Conservation (phyloP, 768 basidiomycete species). For the Solioccasus polychromus region DNA sequence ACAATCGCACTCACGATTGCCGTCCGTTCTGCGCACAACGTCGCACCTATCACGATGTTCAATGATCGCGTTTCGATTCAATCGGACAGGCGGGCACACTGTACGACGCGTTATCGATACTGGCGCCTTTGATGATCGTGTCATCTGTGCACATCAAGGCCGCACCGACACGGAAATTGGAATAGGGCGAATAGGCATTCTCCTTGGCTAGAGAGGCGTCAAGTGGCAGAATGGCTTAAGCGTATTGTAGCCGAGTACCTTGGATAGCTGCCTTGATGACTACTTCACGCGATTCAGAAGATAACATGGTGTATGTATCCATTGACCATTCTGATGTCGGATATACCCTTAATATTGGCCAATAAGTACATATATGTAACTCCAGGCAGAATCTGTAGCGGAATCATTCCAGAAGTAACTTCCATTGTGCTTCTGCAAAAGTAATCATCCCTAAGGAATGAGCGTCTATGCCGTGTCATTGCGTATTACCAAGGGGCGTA, state of each 20-base stretch:
- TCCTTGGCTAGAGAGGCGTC: constrained; percentile 51
- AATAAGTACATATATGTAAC: no score
- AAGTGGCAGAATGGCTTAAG: not conserved
- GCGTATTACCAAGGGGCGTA: no score
- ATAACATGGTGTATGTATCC: constrained; percentile 18
- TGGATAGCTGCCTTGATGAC: constrained; percentile 60
- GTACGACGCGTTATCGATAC: constrained; percentile 91
- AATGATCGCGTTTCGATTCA: not conserved
- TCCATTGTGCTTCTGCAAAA: no score
- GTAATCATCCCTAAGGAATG: no score
- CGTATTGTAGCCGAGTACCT: constrained; percentile 35
- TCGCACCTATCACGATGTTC: constrained; percentile 54
- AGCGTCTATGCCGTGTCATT: no score
- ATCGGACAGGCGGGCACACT: constrained; percentile 42
- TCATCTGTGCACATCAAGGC: constrained; percentile 72
- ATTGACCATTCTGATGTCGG: no score
- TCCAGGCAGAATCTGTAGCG: no score
- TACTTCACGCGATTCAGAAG: constrained; percentile 42
- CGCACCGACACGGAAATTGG: constrained; percentile 89
- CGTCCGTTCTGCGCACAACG: constrained; percentile 91
- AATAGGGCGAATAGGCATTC: constrained; percentile 76
- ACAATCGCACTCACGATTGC: constrained; percentile 90
- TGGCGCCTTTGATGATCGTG: constrained; percentile 75
- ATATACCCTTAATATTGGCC: no score
- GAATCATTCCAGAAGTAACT: no score